Conservation (phyloP, 2,329 filamentous ascomycete genomes). For the Fusarium pseudocircinatum region DNA sequence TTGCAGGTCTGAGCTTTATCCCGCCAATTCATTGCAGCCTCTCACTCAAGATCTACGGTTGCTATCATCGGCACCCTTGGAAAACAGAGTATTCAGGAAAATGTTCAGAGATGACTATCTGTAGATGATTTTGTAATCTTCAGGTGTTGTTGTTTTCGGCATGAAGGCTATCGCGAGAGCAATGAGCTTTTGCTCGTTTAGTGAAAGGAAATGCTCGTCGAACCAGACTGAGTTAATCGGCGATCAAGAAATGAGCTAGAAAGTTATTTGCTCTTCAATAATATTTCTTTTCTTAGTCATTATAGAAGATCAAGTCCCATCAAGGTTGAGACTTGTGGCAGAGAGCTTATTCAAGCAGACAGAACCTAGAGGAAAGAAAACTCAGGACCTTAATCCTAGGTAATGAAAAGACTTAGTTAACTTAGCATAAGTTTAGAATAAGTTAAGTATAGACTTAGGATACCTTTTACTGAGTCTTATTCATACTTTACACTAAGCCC, state of each 20-base stretch:
- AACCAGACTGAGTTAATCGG: too few species aligned
- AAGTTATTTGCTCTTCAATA: neutral
- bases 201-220: neutral
- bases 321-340: too few species aligned
- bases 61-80: neutral
- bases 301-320: too few species aligned
- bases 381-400: too few species aligned
- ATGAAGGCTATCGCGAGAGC: slow-evolving; percentile 12
- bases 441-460: too few species aligned
- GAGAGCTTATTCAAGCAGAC: too few species aligned
- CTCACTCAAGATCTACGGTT: neutral
- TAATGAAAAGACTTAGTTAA: too few species aligned
- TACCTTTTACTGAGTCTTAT: too few species aligned
- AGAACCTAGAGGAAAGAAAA: too few species aligned
- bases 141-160: neutral
- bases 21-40: neutral
- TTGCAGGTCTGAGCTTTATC: neutral
- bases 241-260: rapidly evolving
- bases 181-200: neutral
- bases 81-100: neutral
- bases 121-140: neutral
- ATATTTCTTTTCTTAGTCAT: neutral
- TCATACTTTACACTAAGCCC: too few species aligned
- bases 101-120: neutral
- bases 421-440: too few species aligned